Conservation (phyloP, 176 grass and related monocot species). For the Zea mays region Zm-B73-REFERENCE-NAM-5.0 NC_050100.1:81586501-81587000, state of each 20-base stretch:
- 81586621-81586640: constrained; percentile 82
- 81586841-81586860: constrained; percentile 14
- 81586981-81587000: constrained; percentile 16
- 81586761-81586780: not conserved
- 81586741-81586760: not conserved
- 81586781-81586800: not conserved
- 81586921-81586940: constrained; percentile 97
- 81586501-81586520: constrained; percentile 15
- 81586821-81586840: constrained; percentile 5
- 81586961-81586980: constrained; percentile 26
- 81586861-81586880: constrained; percentile 28
- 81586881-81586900: constrained; percentile 93
- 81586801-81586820: constrained; percentile 8
- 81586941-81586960: constrained; percentile 21
- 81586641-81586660: constrained; percentile 67
- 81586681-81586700: constrained; percentile 67
- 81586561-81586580: constrained; percentile 84
- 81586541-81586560: constrained; percentile 40
- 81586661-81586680: constrained; percentile 80
- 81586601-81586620: constrained; percentile 91
- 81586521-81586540: constrained; percentile 28
- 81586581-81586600: constrained; percentile 97
- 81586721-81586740: constrained; percentile 15
- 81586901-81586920: constrained; percentile 86
- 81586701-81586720: not conserved